Conservation (phyloP, 495 filamentous ascomycete species). For the Thermothielavioides terrestris region DNA sequence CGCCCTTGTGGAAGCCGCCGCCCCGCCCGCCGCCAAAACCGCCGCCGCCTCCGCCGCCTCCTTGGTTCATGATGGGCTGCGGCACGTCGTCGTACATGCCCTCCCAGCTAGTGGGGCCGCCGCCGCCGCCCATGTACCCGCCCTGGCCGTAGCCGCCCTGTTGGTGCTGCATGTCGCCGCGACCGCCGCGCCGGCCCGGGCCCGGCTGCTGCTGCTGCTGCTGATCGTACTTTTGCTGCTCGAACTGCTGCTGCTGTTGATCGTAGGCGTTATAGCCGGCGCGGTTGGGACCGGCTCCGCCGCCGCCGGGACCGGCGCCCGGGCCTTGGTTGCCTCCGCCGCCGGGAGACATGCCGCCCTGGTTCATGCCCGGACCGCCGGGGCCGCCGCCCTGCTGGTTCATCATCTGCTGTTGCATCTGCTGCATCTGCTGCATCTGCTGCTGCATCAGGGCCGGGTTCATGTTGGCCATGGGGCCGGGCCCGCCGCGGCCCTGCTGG, state of each 20-base stretch:
- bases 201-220: slow-evolving; percentile 32
- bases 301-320: slow-evolving; percentile 15
- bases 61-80: slow-evolving; percentile 61
- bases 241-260: slow-evolving; percentile 73
- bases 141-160: slow-evolving; percentile 18
- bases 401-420: slow-evolving; percentile 80
- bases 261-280: slow-evolving; percentile 26
- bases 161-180: slow-evolving; percentile 26
- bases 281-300: slow-evolving; percentile 16
- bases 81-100: slow-evolving; percentile 99
- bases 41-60: slow-evolving; percentile 48
- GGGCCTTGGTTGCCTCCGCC: background rate
- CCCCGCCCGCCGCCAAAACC: slow-evolving; percentile 45
- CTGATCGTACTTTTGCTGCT: slow-evolving; percentile 80
- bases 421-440: slow-evolving; percentile 86
- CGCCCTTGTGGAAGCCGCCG: slow-evolving; percentile 36
- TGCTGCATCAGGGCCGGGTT: slow-evolving; percentile 78
- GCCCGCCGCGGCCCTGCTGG: slow-evolving; percentile 28
- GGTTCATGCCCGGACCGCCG: slow-evolving; percentile 9
- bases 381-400: slow-evolving; percentile 46
- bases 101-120: slow-evolving; percentile 76
- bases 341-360: background rate
- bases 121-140: slow-evolving; percentile 29
- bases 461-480: slow-evolving; percentile 47
- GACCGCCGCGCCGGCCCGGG: slow-evolving; percentile 29